phyloP scores from a whole-genome alignment of 2,329 filamentous ascomycete genomes.

The Penicillium decumbens region DNA sequence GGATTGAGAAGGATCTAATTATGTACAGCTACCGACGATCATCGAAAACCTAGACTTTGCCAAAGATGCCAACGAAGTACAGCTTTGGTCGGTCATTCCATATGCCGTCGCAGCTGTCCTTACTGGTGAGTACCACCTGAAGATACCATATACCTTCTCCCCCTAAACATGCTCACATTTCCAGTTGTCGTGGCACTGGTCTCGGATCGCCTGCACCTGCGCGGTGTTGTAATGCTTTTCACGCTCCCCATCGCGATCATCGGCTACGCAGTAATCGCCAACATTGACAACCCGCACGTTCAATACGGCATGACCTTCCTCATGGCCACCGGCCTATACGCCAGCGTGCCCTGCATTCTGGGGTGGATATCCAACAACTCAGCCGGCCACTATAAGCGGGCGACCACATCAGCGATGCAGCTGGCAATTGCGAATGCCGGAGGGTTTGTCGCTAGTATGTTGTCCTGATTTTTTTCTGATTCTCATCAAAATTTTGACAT shows the following conservation, averaged over 20 bases:
- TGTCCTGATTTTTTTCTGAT: neutral
- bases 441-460: slow-evolving; percentile 59
- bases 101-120: slow-evolving; percentile 58
- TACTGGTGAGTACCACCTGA: slow-evolving; percentile 41
- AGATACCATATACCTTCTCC: neutral
- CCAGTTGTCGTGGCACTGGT: slow-evolving; percentile 46
- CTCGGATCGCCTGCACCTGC: slow-evolving; percentile 57
- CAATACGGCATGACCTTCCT: slow-evolving; percentile 65
- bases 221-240: slow-evolving; percentile 59
- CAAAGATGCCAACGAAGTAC: slow-evolving; percentile 53
- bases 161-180: slow-evolving; percentile 6
- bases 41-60: slow-evolving; percentile 55
- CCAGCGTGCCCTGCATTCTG: slow-evolving; percentile 58
- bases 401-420: slow-evolving; percentile 62
- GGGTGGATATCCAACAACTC: slow-evolving; percentile 66
- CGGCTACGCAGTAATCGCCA: slow-evolving; percentile 62
- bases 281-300: slow-evolving; percentile 48
- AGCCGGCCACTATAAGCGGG: slow-evolving; percentile 65
- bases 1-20: neutral
- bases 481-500: neutral
- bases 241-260: slow-evolving; percentile 61
- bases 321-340: slow-evolving; percentile 62
- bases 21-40: slow-evolving; percentile 56
- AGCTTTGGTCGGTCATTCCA: slow-evolving; percentile 61
- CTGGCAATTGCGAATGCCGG: slow-evolving; percentile 63